Evolutionary conservation across 176 grass and related monocot genomes (phyloP), one percentile per base, ranked within the genome.

Genomic region (Chloris gayana): DNA sequence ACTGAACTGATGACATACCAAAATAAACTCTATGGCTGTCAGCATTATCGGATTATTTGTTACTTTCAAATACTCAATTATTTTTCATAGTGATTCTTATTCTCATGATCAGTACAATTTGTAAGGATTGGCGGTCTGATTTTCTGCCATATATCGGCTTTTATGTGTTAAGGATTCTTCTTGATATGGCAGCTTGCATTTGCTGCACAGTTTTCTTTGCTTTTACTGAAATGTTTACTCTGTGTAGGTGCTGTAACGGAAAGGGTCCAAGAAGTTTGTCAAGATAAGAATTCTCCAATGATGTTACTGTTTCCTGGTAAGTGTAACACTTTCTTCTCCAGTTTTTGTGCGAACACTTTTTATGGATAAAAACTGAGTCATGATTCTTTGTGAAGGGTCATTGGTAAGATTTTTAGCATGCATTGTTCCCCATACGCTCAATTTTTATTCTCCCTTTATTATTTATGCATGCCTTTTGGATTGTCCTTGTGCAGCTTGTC

Each of bases 291-390:
- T 79, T 84, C 34, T 67, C 85, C 95, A 38, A 91, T 92, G 89
- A 92, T 98, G 85, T 84, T 98, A 19, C 77, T 98, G 33, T 98
- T 94, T 81, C 95, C 95, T 74, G 95, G 95, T 98, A 74, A 82
- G 81, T 83, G 3, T 84, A 38, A 33, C 47, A 25, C 19, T 81
- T 69, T 67, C 27, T 47, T 68, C 6, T 71, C 25, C 17, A 8
- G 17, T 17, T 31, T 75, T 7, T 81, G 70, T 37, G 13, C 31
- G 21, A 61, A 11, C 27, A 42, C 5, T 21, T 33, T 66, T 77
- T 42, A 37, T 79, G 29, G 50, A 9, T 8, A 72, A 61, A 61
- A 14, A n/a, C 44, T 31, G 18, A 60, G 29, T 33, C 39, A 41
- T 54, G 67, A 79, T 33, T 46, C 27, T 62, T 44, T 79, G 2